Evolutionary conservation across 225 moss, liverwort and hornwort species (phyloP), one percentile per base, ranked within the genome.

Genomic region (Rhytidiadelphus loreus): DNA sequence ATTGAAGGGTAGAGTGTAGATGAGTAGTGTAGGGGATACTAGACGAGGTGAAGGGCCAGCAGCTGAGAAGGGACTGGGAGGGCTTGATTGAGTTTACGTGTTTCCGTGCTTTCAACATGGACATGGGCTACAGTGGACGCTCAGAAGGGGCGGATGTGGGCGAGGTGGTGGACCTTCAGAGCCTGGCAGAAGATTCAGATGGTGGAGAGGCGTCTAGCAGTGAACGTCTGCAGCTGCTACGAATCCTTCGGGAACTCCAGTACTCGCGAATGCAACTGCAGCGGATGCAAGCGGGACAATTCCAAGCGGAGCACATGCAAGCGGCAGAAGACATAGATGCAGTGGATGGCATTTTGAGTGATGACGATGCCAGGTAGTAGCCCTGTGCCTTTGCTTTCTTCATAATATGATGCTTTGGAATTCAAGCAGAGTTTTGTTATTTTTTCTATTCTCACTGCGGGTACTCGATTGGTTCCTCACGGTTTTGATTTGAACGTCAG

Each of bases 311-410:
- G 53, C 89, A 85, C 72, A 89, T 97, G 72, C 95, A 96, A 91
- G 98, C 93, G 62, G 97, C 95, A 74, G 98, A 97, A 85, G 96
- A 96, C 43, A 94, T 95, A 80, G 93, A 95, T 78, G 95, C 94
- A 33, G 93, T 91, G 33, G 97, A 91, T 59, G 92, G 91, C 73
- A 89, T 94, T 56, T 93, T 86, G 61, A 97, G 96, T 58, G 93
- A 89, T 37, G 90, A 97, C 57, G 97, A 96, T 82, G 95, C 90
- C 50, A 96, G 96, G 96, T 98, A 89, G 20, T 43, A 39, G 35
- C 44, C 55, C 16, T 30, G n/a, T 79, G 16, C 77, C 33, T 22
- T 61, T 12, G 19, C 20, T 80, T 81, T 70, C 30, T 71, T 61
- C 61, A 33, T 16, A 43, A 16, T 50, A 12, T 59, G 35, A 14